Evolutionary conservation across 129 eudicot species (phyloP).

Genomic region (Artemisia annua): DNA sequence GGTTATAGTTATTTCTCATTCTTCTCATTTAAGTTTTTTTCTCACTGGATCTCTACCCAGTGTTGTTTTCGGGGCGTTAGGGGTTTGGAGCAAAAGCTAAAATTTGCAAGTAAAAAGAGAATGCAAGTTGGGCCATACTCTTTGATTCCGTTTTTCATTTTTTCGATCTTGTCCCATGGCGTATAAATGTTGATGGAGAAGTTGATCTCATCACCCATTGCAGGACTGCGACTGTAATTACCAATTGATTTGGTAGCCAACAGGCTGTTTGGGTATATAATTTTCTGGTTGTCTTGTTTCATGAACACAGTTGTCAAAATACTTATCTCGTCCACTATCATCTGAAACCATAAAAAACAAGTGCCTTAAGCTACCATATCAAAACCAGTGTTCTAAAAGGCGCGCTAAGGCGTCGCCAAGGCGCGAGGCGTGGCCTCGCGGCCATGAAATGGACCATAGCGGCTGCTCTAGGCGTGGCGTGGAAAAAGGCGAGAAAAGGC

Average conservation of each 20-base stretch:
- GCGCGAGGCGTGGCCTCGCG: too few species aligned
- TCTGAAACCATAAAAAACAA: slow-evolving; percentile 5
- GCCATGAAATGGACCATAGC: too few species aligned
- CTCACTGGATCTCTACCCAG: too few species aligned
- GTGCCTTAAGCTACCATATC: not conserved
- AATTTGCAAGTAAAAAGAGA: not conserved
- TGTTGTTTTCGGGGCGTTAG: too few species aligned
- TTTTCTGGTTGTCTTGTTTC: slow-evolving; percentile 18
- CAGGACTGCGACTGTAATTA: slow-evolving; percentile 20
- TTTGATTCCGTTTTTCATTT: slow-evolving; percentile 10
- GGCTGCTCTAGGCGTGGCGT: too few species aligned
- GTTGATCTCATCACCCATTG: slow-evolving; percentile 23
- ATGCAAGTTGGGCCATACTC: slow-evolving; percentile 6
- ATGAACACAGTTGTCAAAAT: slow-evolving; percentile 12
- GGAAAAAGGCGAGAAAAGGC: too few species aligned
- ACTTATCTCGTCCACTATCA: slow-evolving; percentile 22
- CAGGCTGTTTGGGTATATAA: slow-evolving; percentile 11
- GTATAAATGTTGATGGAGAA: slow-evolving; percentile 19
- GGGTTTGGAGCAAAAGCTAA: too few species aligned
- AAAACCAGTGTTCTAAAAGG: too few species aligned
- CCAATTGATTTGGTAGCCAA: slow-evolving; percentile 18
- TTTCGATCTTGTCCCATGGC: not conserved
- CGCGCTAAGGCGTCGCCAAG: too few species aligned
- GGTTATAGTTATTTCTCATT: too few species aligned
- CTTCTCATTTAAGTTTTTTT: too few species aligned